These are phyloP conservation scores for Starmerella cellae DNA, from an alignment of 805 yeast genomes.

Conservation along the genomic window DNA sequence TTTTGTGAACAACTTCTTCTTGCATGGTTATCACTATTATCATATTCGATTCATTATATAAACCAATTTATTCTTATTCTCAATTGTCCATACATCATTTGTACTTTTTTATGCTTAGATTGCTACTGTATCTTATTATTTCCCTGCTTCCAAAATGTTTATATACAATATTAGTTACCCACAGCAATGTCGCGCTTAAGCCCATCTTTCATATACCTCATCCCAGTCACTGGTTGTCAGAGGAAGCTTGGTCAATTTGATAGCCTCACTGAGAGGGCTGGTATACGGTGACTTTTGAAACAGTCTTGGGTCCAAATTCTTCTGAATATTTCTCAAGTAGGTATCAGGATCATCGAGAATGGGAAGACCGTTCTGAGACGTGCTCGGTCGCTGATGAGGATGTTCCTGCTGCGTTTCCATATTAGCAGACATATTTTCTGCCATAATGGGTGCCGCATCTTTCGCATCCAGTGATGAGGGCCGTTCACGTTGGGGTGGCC, in stretches of 20 bases:
- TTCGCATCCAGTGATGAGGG: not conserved
- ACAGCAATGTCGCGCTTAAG: not conserved
- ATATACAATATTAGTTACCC: not conserved
- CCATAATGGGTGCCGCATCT: constrained; percentile 1
- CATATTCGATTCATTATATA: no score
- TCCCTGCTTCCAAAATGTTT: not conserved
- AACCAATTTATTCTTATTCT: no score
- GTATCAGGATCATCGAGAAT: constrained; percentile 20
- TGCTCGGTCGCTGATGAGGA: not conserved
- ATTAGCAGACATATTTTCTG: not conserved
- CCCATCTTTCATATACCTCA: constrained; percentile 20
- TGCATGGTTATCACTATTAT: no score
- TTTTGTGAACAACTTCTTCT: not conserved
- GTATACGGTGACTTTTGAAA: not conserved
- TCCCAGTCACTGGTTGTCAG: constrained; percentile 18
- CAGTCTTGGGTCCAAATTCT: constrained; percentile 5
- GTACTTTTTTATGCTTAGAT: no score
- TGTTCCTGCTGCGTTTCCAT: not conserved
- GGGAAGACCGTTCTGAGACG: not conserved
- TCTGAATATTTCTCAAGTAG: constrained; percentile 13
- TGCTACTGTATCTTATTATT: not conserved
- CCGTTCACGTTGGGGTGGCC: constrained; percentile 10
- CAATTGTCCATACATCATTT: no score
- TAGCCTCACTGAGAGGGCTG: constrained; percentile 17
- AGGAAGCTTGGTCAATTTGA: constrained; percentile 9